These are phyloP conservation scores for Ramaria sp. DNA, from an alignment of 768 basidiomycete species.

Conservation along the genomic window DNA sequence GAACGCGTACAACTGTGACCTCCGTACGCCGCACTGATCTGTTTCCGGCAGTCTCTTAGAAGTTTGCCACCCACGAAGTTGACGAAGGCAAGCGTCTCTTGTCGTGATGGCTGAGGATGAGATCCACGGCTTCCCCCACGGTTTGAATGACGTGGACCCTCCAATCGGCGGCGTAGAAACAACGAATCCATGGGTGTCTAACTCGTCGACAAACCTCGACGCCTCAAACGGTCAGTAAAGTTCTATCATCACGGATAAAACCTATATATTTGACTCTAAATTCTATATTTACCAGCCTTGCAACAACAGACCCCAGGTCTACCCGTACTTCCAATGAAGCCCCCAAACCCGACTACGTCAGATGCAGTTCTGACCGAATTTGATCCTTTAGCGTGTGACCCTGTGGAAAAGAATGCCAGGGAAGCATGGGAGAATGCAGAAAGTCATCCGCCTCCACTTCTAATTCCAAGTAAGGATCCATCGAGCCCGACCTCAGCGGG, in stretches of 20 bases:
- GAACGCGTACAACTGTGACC: too few species aligned
- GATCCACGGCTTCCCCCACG: too few species aligned
- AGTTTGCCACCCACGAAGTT: too few species aligned
- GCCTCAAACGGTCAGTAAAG: background rate
- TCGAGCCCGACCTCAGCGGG: background rate
- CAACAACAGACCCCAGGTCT: background rate
- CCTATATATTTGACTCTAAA: background rate
- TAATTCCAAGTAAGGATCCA: background rate
- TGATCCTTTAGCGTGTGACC: conserved; percentile 45
- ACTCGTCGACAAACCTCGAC: background rate
- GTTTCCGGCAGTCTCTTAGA: too few species aligned
- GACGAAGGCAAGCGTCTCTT: too few species aligned
- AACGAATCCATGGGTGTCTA: conserved; percentile 6
- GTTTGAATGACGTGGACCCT: background rate
- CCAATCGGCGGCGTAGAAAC: background rate
- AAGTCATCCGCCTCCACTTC: conserved; percentile 42
- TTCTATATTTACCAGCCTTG: background rate
- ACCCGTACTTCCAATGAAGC: background rate
- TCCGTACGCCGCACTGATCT: too few species aligned
- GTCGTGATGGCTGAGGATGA: too few species aligned
- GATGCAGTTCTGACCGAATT: conserved; percentile 44
- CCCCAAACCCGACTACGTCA: background rate
- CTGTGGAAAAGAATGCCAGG: conserved; percentile 47
- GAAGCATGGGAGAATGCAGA: conserved; percentile 57
- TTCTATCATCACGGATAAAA: background rate